Evolutionary conservation across 108 stramenopile genomes (phyloP).

Genomic region (Stephanodiscus triporus): DNA sequence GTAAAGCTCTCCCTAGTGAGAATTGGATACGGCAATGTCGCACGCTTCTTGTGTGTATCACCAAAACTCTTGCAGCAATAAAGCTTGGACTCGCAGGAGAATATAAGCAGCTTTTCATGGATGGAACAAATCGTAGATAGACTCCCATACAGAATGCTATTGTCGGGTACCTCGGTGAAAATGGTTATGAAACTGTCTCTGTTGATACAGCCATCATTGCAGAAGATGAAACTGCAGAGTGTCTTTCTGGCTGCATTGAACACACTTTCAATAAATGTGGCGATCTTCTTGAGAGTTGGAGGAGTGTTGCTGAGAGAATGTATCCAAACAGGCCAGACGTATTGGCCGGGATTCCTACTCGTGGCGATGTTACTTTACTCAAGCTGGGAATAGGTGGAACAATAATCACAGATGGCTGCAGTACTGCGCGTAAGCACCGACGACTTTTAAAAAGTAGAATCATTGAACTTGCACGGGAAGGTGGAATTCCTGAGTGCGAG

Average conservation of each 20-base stretch:
- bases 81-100: neutral
- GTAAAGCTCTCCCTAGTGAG: neutral
- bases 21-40: conserved; percentile 1
- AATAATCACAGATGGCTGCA: conserved; percentile 13
- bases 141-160: conserved; percentile 3
- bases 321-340: conserved; percentile 1
- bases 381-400: conserved; percentile 17
- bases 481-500: neutral
- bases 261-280: conserved; percentile 1
- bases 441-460: conserved; percentile 7
- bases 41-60: conserved; percentile 1
- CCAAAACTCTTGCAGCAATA: neutral
- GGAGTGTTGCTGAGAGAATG: neutral
- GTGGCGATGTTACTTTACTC: conserved; percentile 1
- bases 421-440: neutral
- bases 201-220: conserved; percentile 1
- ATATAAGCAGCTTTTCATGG: conserved; percentile 9
- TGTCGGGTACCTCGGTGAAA: conserved; percentile 1
- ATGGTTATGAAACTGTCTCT: conserved; percentile 1
- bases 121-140: conserved; percentile 5
- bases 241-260: neutral
- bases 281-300: conserved; percentile 8
- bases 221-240: conserved; percentile 1
- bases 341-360: conserved; percentile 2
- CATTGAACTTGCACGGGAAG: neutral